A percentile compares a stretch with the other conserved stretches of the same genome.
These are phyloP conservation scores for Aurantiochytrium sp. DNA, from an alignment of 108 stramenopile genomes.

Conservation along the genomic window DNA sequence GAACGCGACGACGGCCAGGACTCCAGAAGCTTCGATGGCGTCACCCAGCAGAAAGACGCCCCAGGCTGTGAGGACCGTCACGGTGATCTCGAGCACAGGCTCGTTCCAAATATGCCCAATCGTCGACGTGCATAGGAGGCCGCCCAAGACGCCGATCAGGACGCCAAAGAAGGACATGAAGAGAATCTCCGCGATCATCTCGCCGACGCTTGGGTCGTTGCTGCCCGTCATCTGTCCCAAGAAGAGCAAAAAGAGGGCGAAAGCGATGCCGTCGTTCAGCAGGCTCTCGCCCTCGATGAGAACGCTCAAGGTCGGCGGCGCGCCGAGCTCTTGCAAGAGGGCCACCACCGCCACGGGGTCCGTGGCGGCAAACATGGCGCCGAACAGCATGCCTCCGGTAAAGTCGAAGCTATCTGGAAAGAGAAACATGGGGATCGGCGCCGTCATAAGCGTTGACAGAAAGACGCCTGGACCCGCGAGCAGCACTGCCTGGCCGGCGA, in stretches of 20 bases:
- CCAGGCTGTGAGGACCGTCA: slow-evolving; percentile 36
- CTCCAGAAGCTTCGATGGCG: slow-evolving; percentile 30
- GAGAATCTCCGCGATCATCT: slow-evolving; percentile 28
- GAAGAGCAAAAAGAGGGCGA: slow-evolving; percentile 58
- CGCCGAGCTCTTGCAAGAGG: slow-evolving; percentile 51
- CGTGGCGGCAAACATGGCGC: slow-evolving; percentile 35
- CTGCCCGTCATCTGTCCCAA: background rate
- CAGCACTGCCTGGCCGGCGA: slow-evolving; percentile 59
- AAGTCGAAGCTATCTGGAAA: slow-evolving; percentile 50
- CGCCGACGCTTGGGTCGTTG: background rate
- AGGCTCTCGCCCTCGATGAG: slow-evolving; percentile 60
- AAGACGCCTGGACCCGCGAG: slow-evolving; percentile 78
- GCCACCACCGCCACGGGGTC: slow-evolving; percentile 46
- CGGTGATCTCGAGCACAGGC: slow-evolving; percentile 34
- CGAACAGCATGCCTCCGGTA: slow-evolving; percentile 45
- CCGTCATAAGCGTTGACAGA: slow-evolving; percentile 41
- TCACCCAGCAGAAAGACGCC: slow-evolving; percentile 39
- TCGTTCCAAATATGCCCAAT: slow-evolving; percentile 11
- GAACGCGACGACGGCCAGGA: slow-evolving; percentile 27
- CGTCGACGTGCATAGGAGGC: background rate
- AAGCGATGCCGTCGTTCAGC: slow-evolving; percentile 59
- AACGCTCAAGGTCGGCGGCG: slow-evolving; percentile 46
- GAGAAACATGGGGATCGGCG: slow-evolving; percentile 31
- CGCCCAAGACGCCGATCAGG: slow-evolving; percentile 22
- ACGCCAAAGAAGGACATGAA: slow-evolving; percentile 38